Evolutionary conservation across 2,329 filamentous ascomycete genomes (phyloP).

Genomic region (Trichophyton rubrum): DNA sequence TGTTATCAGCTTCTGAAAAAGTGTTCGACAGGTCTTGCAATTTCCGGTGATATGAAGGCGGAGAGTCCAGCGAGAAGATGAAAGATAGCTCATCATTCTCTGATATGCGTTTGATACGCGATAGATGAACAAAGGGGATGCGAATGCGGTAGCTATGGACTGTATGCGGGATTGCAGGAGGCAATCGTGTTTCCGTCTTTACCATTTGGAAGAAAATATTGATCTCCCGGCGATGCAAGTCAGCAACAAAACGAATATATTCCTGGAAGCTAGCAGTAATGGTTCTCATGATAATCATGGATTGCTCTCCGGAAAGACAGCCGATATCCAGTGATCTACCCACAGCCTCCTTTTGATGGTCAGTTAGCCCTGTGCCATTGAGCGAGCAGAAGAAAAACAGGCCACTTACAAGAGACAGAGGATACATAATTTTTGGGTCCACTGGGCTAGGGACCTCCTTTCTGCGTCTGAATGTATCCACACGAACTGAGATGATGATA

Average conservation of each 20-base stretch:
- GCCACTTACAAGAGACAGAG: slow-evolving; percentile 25
- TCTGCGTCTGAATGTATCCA: slow-evolving; percentile 17
- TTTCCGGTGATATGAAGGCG: slow-evolving; percentile 36
- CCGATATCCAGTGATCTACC: slow-evolving; percentile 49
- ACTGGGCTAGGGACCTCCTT: slow-evolving; percentile 25
- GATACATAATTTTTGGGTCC: slow-evolving; percentile 22
- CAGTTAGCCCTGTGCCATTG: background rate
- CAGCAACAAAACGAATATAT: slow-evolving; percentile 27
- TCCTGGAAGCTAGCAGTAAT: slow-evolving; percentile 17
- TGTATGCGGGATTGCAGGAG: background rate
- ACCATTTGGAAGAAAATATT: slow-evolving; percentile 34
- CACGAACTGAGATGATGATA: slow-evolving; percentile 15
- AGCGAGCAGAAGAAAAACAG: background rate
- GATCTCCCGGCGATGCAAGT: slow-evolving; percentile 35
- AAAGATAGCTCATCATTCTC: slow-evolving; percentile 20
- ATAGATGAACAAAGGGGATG: slow-evolving; percentile 35
- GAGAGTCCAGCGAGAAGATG: slow-evolving; percentile 29
- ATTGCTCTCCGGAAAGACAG: slow-evolving; percentile 39
- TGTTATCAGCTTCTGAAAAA: slow-evolving; percentile 29
- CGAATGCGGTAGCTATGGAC: slow-evolving; percentile 29
- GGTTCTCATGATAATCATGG: slow-evolving; percentile 49
- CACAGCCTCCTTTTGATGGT: slow-evolving; percentile 29
- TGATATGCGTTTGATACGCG: slow-evolving; percentile 25
- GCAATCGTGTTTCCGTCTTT: slow-evolving; percentile 15
- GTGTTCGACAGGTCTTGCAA: slow-evolving; percentile 25